phyloP scores from a whole-genome alignment of 1,139 yeast species.

The Hemisphaericaspora subhashii region DNA sequence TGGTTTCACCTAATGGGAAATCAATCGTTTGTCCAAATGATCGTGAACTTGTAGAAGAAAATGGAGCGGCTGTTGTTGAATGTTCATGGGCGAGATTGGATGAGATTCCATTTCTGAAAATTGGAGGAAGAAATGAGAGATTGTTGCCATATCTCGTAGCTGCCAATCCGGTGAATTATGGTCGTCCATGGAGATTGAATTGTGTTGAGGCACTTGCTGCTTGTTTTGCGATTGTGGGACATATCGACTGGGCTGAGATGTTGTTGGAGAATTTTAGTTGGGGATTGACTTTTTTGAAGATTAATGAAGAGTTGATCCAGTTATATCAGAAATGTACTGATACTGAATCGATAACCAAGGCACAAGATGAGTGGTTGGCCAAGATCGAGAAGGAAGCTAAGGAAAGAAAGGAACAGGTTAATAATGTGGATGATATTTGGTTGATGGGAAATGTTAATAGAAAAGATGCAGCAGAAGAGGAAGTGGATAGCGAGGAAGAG shows the following conservation, averaged over 20 bases:
- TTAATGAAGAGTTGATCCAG: conserved; percentile 76
- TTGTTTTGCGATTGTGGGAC: conserved; percentile 93
- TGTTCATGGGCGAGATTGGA: conserved; percentile 98
- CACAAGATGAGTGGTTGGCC: conserved; percentile 76
- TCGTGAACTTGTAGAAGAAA: conserved; percentile 66
- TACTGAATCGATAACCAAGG: conserved; percentile 66
- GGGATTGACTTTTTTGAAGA: conserved; percentile 84
- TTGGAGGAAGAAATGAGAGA: conserved; percentile 89
- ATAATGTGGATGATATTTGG: conserved; percentile 66
- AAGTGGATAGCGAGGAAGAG: conserved; percentile 8
- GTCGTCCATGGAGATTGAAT: conserved; percentile 92
- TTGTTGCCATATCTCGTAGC: conserved; percentile 90
- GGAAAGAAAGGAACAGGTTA: conserved; percentile 56
- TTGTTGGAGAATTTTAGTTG: conserved; percentile 81
- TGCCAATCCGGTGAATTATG: conserved; percentile 95
- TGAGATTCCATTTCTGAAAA: conserved; percentile 89
- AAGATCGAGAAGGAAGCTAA: conserved; percentile 66
- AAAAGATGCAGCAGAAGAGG: conserved; percentile 16
- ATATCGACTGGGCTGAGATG: conserved; percentile 81
- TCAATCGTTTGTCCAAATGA: conserved; percentile 92
- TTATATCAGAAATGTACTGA: conserved; percentile 81
- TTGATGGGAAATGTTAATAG: conserved; percentile 75
- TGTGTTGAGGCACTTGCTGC: conserved; percentile 99
- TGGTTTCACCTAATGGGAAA: conserved; percentile 92
- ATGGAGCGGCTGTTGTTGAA: conserved; percentile 96